Percentiles rank a stretch among this genome's conserved stretches.
Evolutionary conservation across 805 yeast species (phyloP).

Genomic region (Kluyveromyces wickerhamii): DNA sequence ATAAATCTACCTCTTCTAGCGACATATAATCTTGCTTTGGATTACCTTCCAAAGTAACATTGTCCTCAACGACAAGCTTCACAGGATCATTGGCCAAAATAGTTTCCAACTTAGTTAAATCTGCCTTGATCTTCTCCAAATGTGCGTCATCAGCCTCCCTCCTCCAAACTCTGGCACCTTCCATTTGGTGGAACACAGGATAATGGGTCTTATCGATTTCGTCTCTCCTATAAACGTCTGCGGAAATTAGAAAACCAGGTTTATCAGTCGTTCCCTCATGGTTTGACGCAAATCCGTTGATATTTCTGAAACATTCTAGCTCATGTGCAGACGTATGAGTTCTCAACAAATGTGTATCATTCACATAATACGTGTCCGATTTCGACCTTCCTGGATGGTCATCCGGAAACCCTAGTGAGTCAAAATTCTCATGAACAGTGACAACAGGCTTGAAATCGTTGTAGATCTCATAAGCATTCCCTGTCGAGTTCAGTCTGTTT

Average conservation of each 20-base stretch:
- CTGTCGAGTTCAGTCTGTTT: conserved; percentile 51
- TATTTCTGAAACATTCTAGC: conserved; percentile 40
- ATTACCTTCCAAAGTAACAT: conserved; percentile 48
- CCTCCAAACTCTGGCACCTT: conserved; percentile 87
- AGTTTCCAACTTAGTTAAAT: conserved; percentile 57
- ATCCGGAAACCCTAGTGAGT: conserved; percentile 78
- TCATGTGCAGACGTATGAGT: conserved; percentile 99
- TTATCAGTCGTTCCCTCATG: conserved; percentile 10
- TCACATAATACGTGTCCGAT: conserved; percentile 88
- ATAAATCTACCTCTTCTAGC: conserved; percentile 56
- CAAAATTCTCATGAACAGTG: conserved; percentile 76
- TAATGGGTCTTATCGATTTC: conserved; percentile 94
- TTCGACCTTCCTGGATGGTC: conserved; percentile 92
- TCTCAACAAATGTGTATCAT: conserved; percentile 61
- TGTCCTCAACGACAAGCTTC: conserved; percentile 73
- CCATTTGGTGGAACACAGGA: conserved; percentile 97
- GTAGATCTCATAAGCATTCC: conserved; percentile 55
- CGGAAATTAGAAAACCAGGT: conserved; percentile 90
- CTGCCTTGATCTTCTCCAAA: conserved; percentile 41
- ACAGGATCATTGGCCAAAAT: conserved; percentile 22
- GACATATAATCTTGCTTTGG: conserved; percentile 79
- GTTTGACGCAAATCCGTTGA: conserved; percentile 5
- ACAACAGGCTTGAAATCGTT: conserved; percentile 81
- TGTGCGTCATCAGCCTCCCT: conserved; percentile 29
- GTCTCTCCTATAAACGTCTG: conserved; percentile 93